These are phyloP conservation scores for Kingdonia uniflora DNA, from an alignment of 164 flowering plant genomes.

Conservation along the genomic window DNA sequence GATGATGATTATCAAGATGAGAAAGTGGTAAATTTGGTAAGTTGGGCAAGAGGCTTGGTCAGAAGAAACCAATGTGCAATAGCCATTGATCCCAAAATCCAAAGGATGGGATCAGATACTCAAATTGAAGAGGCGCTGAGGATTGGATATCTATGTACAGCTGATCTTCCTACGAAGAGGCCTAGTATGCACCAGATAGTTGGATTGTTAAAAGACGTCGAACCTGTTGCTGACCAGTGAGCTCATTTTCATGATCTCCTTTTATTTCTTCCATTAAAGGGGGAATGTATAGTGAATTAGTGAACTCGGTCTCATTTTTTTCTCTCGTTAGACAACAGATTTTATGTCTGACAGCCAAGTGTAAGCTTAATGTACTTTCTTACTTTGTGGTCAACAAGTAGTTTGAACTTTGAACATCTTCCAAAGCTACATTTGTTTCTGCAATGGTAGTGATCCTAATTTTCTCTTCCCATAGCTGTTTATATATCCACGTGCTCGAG, in stretches of 20 bases:
- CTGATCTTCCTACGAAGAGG: conserved; percentile 69
- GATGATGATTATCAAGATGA: conserved; percentile 57
- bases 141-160: conserved; percentile 84
- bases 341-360: too few species aligned
- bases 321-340: too few species aligned
- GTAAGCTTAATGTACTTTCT: background rate
- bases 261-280: conserved; percentile 3
- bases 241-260: background rate
- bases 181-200: conserved; percentile 94
- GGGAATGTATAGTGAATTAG: conserved; percentile 13
- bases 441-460: too few species aligned
- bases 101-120: conserved; percentile 35
- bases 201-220: conserved; percentile 81
- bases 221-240: conserved; percentile 29
- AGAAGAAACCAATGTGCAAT: conserved; percentile 40
- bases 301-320: background rate
- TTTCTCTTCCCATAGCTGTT: too few species aligned
- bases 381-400: background rate
- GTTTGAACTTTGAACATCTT: too few species aligned
- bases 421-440: too few species aligned
- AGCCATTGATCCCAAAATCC: conserved; percentile 62
- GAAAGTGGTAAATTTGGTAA: conserved; percentile 43
- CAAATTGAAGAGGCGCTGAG: conserved; percentile 76
- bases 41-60: conserved; percentile 66
- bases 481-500: too few species aligned